Evolutionary conservation across 2,329 filamentous ascomycete genomes (phyloP), one percentile per base, ranked within the genome.

Genomic region (Hypoxylon sp.): DNA sequence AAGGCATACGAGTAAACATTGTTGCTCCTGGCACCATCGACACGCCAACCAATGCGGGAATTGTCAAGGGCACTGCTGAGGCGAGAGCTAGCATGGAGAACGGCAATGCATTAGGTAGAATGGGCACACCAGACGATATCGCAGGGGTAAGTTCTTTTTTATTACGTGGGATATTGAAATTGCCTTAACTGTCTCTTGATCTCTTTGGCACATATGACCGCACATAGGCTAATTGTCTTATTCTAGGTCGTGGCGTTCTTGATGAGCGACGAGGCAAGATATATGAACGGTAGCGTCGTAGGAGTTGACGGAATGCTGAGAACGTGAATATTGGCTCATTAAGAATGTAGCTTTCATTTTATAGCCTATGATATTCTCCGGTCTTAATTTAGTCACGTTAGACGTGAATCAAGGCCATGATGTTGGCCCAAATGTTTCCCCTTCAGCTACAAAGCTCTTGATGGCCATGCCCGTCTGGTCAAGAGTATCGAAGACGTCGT

Each of bases 201-300:
- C 5, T 6, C 15, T n/a, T 38, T 16, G 12, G 19, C 9, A 31
- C 4, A 15, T 23, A 31, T 16, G n/a, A n/a, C 7, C 2, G 23
- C 25, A 9, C 12, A 27, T 17, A 32, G 19, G 21, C 49, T 59
- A 29, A 54, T 34, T n/a, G n/a, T n/a, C n/a, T 42, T 3, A 16
- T 26, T 38, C 15, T 46, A 60, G 55, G 57, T 78, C 11, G 70
- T 79, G 2, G 49, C 81, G 26, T 83, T 79, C 52, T 65, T 62
- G 27, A 62, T 62, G 60, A 59, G 60, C 19, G 55, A 62, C 13
- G 58, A 55, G 12, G 60, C 60, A 7, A 55, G 55, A 46, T 84
- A 82, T 65, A 70, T 78, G 40, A 83, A 83, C 64, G 81, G 81
- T 0, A 74, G 69, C 45, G 70, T 79, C 11, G 72, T 78, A 41